These are phyloP conservation scores for Camellia oleifera DNA, from an alignment of 179 eudicot species.

Conservation along the genomic window DNA sequence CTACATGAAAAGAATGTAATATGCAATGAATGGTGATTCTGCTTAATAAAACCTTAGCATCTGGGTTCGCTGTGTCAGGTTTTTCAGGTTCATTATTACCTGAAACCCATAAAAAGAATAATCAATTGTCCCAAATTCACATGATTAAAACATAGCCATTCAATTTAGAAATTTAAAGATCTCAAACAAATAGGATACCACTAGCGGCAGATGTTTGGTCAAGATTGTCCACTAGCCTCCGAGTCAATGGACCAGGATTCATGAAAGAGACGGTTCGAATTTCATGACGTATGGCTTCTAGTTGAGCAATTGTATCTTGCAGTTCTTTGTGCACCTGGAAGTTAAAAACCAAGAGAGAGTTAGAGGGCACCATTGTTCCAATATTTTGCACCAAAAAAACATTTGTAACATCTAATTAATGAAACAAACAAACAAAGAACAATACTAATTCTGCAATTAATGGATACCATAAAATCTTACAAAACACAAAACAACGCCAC, in stretches of 20 bases:
- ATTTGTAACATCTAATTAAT: background rate
- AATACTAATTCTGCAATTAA: background rate
- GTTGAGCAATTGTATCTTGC: constrained; percentile 82
- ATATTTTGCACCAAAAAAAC: background rate
- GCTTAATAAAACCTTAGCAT: constrained; percentile 14
- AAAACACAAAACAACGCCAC: background rate
- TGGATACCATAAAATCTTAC: background rate
- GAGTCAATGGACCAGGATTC: constrained; percentile 81
- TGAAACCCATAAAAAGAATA: background rate
- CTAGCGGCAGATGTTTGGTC: constrained; percentile 24
- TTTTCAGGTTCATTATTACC: constrained; percentile 18
- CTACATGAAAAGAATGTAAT: background rate
- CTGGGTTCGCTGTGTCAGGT: constrained; percentile 2
- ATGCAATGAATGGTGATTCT: background rate
- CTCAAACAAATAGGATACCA: constrained; percentile 34
- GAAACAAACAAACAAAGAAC: background rate
- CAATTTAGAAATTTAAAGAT: background rate
- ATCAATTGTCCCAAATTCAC: background rate
- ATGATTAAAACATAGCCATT: too few species aligned
- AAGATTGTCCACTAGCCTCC: constrained; percentile 60
- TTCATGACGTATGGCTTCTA: constrained; percentile 91
- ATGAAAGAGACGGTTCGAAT: constrained; percentile 65
- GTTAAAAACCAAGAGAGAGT: background rate
- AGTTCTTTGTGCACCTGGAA: constrained; percentile 86
- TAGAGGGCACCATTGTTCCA: background rate